phyloP scores from a whole-genome alignment of 164 flowering plant species.

The Berberis vulgaris region DNA sequence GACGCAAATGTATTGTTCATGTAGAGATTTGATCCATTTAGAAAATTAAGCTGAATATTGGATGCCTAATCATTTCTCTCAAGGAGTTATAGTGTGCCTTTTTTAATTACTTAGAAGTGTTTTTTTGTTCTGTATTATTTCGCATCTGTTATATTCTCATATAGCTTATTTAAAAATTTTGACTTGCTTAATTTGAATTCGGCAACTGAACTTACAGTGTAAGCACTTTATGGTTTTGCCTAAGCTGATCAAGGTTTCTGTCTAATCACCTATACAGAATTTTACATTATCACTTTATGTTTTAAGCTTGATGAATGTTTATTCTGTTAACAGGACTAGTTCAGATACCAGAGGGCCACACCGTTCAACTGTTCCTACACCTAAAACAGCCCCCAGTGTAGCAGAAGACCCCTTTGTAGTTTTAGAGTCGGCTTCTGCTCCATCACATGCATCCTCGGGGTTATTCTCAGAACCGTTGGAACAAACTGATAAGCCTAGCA shows the following conservation, averaged over 20 bases:
- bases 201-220: neutral
- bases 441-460: conserved; percentile 31
- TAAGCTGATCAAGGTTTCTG: no score
- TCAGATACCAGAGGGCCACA: conserved; percentile 24
- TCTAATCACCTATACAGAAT: neutral
- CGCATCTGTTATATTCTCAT: no score
- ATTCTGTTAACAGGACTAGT: conserved; percentile 30
- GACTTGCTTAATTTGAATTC: no score
- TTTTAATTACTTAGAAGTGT: no score
- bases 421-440: conserved; percentile 38
- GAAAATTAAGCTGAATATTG: no score
- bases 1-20: no score
- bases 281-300: neutral
- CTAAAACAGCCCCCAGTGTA: conserved; percentile 27
- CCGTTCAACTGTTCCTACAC: conserved; percentile 23
- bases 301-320: neutral
- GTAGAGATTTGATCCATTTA: no score
- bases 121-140: no score
- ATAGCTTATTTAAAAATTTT: no score
- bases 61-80: no score
- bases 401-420: conserved; percentile 69
- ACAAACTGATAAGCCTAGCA: conserved; percentile 32
- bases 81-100: no score
- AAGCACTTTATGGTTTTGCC: neutral
- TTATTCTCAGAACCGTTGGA: conserved; percentile 47